Conservation (phyloP, 75 land plant species). For the Selaginella moellendorffii region DNA sequence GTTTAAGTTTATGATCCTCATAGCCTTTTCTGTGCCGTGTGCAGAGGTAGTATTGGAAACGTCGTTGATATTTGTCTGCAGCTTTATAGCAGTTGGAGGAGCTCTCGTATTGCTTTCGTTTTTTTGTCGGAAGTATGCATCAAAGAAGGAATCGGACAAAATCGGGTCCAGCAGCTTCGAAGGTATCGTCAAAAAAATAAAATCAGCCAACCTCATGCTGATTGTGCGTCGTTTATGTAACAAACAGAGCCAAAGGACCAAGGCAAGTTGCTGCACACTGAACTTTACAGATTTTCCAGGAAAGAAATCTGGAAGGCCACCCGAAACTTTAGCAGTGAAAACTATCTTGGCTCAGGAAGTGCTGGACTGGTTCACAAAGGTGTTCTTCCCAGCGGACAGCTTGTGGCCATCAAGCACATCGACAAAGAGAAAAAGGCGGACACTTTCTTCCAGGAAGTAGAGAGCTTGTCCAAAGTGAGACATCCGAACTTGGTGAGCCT, state of each 20-base stretch:
- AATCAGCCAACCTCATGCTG: too few relatives aligned
- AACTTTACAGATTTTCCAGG: conserved; percentile 32
- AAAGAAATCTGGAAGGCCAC: conserved; percentile 33
- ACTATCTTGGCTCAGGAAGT: conserved; percentile 30
- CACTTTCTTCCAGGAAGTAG: conserved; percentile 31
- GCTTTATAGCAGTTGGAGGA: neutral
- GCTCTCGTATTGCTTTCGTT: neutral
- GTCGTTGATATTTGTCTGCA: neutral
- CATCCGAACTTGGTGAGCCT: conserved; percentile 36
- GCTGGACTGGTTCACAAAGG: conserved; percentile 38
- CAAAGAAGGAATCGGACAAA: neutral
- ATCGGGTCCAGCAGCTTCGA: neutral
- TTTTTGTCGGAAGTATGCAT: neutral
- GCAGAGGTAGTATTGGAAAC: neutral
- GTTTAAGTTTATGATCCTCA: too few relatives aligned
- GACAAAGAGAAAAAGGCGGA: conserved; percentile 18
- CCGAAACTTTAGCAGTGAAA: conserved; percentile 3
- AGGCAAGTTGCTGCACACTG: neutral
- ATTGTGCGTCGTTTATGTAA: neutral
- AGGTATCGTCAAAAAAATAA: too few relatives aligned
- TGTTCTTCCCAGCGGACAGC: conserved; percentile 35
- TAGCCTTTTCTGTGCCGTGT: too few relatives aligned
- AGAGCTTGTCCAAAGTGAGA: conserved; percentile 24
- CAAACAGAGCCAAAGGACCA: neutral
- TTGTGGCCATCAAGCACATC: conserved; percentile 38